phyloP scores from a whole-genome alignment of 768 basidiomycete genomes.

The Panaeolus cyanescens region DNA sequence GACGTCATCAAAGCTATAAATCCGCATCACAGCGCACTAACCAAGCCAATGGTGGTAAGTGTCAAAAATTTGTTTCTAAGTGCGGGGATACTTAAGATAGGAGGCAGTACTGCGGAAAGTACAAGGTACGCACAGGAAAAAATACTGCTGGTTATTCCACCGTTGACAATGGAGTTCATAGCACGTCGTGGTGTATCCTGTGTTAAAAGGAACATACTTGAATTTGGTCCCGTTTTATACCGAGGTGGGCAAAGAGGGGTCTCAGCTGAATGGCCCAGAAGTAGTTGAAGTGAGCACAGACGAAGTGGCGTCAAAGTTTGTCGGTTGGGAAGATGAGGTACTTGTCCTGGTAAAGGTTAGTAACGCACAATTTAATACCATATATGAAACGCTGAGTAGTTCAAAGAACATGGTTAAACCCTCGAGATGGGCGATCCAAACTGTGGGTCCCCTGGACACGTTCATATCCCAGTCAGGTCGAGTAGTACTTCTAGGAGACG shows the following conservation, averaged over 20 bases:
- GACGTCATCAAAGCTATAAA: constrained; percentile 23
- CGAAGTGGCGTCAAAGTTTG: constrained; percentile 26
- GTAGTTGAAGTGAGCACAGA: constrained; percentile 18
- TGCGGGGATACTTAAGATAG: neutral
- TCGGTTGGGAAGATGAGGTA: constrained; percentile 31
- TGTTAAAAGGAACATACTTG: constrained; percentile 28
- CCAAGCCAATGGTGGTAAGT: constrained; percentile 25
- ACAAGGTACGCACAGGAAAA: constrained; percentile 8
- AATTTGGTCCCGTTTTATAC: constrained; percentile 27
- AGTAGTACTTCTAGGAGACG: constrained; percentile 22
- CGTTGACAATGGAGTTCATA: constrained; percentile 10
- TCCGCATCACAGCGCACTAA: constrained; percentile 31
- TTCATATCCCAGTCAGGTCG: constrained; percentile 12
- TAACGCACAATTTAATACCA: neutral
- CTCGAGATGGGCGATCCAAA: constrained; percentile 21
- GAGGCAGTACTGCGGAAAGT: constrained; percentile 16
- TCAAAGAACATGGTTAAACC: constrained; percentile 16
- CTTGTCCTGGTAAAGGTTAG: constrained; percentile 16
- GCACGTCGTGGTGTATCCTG: constrained; percentile 35
- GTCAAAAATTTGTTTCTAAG: neutral
- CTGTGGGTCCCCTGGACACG: constrained; percentile 17
- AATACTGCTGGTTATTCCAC: neutral
- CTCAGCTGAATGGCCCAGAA: constrained; percentile 28
- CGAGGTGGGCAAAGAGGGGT: constrained; percentile 24
- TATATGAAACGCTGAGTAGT: neutral